Base-by-base conservation (phyloP, 2,329 filamentous ascomycete species). In the Fusarium sp. region DNA sequence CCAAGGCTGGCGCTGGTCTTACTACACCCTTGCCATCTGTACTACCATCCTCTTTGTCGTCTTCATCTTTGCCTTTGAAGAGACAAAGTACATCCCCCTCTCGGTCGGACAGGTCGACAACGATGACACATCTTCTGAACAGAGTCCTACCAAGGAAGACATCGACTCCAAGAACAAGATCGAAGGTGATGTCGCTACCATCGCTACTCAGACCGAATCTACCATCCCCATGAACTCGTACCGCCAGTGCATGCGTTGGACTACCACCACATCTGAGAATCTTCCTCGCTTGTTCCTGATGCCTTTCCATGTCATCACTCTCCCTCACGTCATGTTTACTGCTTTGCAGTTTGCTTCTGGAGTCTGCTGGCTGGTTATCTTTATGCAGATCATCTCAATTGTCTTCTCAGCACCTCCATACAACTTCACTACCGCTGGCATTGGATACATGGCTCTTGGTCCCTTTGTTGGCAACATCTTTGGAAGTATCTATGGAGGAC, bases 281-380 rank as follows among this genome's bases (percentile, higher is more conserved):
- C 52, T 76, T 13, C 57, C 65, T 8, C 55, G 58, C 11, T 14
- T 73, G 11, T 69, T 77, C 32, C 20, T 71, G 38, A 67, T 77
- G 44, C 77, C 62, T 1, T 69, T 67, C 13, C 48, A 67, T 1
- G 64, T 72, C 15, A 70, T 76, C 15, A 68, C 63, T 0, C 82
- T 84, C 14, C 83, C 83, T 2, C 80, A 82, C 1, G 79, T 84
- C 13, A 50, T 81, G 27, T 84, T 81, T 54, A 80, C 80, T 0
- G 80, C 77, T 1, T 27, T 84, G 1, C 80, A 83, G 48, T 83
- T 83, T 45, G 82, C 81, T 1, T 76, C 72, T 11, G 72, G 72
- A 10, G 64, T 76, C 2, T 72, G 64, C 18, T 76, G 74, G 72
- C 65, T 76, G 4, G 74, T 76, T 6, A 41, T 74, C 0, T 73